Evolutionary conservation across 441 rosid species (phyloP).

Genomic region (Populus hybrid): DNA sequence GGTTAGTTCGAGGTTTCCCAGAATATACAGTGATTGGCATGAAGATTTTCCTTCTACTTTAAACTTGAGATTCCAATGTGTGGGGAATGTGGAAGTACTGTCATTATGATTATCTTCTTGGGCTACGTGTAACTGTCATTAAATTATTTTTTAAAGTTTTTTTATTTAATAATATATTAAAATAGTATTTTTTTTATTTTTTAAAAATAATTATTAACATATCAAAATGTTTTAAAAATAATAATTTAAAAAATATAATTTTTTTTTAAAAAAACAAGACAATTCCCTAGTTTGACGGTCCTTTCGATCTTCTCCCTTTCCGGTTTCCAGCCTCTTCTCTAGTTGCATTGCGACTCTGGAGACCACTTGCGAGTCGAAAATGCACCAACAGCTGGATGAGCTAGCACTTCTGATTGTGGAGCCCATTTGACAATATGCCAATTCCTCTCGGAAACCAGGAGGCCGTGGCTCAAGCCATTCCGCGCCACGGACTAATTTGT

Average conservation of each 20-base stretch:
- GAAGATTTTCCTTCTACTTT: conserved; percentile 40
- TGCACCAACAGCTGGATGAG: conserved; percentile 41
- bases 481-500: conserved; percentile 14
- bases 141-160: no score
- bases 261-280: no score
- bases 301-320: conserved; percentile 39
- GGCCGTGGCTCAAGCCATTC: conserved; percentile 37
- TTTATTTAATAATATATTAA: no score
- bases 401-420: conserved; percentile 41
- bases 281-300: no score
- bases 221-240: no score
- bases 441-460: conserved; percentile 26
- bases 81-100: no score
- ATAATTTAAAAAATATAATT: no score
- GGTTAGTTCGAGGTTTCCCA: background rate
- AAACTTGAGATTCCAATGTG: no score
- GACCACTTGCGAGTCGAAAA: conserved; percentile 55
- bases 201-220: no score
- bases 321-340: conserved; percentile 34
- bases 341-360: conserved; percentile 42
- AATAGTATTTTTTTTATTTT: no score
- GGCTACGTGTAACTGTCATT: no score
- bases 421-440: conserved; percentile 24
- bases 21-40: conserved; percentile 26
- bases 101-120: no score